Base-by-base conservation (phyloP, 139 green algal species). In the Coelastrella sp. region DNA sequence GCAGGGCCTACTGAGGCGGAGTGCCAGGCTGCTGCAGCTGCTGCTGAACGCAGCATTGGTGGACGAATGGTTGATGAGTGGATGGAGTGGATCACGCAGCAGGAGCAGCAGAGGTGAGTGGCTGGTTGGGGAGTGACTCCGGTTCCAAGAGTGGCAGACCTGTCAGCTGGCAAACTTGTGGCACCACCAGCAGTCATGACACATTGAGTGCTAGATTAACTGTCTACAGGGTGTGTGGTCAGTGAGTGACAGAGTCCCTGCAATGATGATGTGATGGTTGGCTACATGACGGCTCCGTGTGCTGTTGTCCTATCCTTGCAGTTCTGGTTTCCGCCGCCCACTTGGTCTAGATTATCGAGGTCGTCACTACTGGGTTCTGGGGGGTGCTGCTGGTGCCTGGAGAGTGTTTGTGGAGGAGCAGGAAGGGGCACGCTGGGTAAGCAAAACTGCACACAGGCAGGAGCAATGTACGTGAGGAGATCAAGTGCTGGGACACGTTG, bases 341-440 rank as follows among this genome's bases (percentile, higher is more conserved):
- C 85, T 99, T 72, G 97, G 97, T 58, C 65, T 70, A 6, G 97
- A 99, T 91, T 85, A 89, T 22, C 89, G 92, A 8, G 72, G 94
- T 4, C 92, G 96, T 27, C 92, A 94, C 27, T 99, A 98, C 94
- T 99, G 97, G 97, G 95, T 93, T n/a, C 72, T 99, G 24, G 97
- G 96, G 27, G 90, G 91, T 24, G 72, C 56, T 49, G 90, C 96
- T 7, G 95, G 92, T 58, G 93, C 92, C 7, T 98, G 95, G 90
- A 88, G 94, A 12, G 85, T 98, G 56, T 98, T 93, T 87, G 93
- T 97, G 27, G 95, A 98, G 91, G 89, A 92, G 58, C 17, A 89
- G 22, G 93, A 95, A 7, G 94, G 92, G 9, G 56, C 35, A 78
- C 66, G 56, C 6, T 92, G 88, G 90, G 84, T 93, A 49, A 49